phyloP scores from a whole-genome alignment of 2,329 filamentous ascomycete species.

The Ciborinia camelliae region DNA sequence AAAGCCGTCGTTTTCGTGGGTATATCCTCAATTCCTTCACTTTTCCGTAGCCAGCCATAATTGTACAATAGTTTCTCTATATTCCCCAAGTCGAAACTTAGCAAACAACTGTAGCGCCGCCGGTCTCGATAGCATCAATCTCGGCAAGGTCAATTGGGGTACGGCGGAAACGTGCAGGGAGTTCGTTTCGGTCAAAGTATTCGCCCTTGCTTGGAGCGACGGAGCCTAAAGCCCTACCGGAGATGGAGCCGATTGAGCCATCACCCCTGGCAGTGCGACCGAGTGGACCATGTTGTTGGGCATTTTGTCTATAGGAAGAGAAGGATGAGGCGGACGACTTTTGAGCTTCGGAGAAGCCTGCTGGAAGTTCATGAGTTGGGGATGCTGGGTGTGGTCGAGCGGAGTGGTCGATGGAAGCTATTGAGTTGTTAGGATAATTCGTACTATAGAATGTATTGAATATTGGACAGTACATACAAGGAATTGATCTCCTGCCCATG shows the following conservation, averaged over 20 bases:
- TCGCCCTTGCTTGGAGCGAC: constrained; percentile 68
- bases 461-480: constrained; percentile 35
- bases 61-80: constrained; percentile 9
- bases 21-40: constrained; percentile 5
- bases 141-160: constrained; percentile 71
- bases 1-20: neutral
- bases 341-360: constrained; percentile 49
- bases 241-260: constrained; percentile 32
- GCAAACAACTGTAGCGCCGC: constrained; percentile 67
- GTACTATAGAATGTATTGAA: neutral
- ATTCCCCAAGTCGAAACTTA: constrained; percentile 21
- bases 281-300: constrained; percentile 58
- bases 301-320: constrained; percentile 56
- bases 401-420: constrained; percentile 55
- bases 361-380: constrained; percentile 50
- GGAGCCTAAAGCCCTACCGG: constrained; percentile 67
- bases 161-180: constrained; percentile 79
- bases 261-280: constrained; percentile 32
- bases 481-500: constrained; percentile 41
- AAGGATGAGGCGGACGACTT: constrained; percentile 45
- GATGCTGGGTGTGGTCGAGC: constrained; percentile 56
- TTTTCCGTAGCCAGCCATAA: constrained; percentile 8
- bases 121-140: constrained; percentile 94
- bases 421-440: constrained; percentile 20
- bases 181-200: constrained; percentile 85